Percentiles rank a stretch among this genome's conserved stretches.
These are phyloP conservation scores for Gracilaria caudata DNA, from an alignment of 23 red algal genomes.

Conservation along the genomic window DNA sequence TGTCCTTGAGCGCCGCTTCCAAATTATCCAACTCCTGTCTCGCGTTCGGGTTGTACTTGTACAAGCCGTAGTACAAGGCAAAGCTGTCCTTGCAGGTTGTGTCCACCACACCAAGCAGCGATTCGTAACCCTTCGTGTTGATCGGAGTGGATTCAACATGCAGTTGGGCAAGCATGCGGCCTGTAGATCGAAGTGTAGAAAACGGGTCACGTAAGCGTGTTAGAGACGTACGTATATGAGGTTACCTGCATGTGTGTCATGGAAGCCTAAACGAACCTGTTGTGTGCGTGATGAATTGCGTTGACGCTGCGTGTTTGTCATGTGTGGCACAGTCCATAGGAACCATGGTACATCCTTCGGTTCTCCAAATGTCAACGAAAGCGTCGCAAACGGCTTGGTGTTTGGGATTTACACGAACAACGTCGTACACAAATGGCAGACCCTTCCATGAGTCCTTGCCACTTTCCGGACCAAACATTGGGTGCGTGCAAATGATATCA, in stretches of 20 bases:
- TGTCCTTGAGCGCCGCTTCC: slow-evolving; percentile 62
- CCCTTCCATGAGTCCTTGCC: slow-evolving; percentile 79
- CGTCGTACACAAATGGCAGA: slow-evolving; percentile 97
- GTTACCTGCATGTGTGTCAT: not conserved
- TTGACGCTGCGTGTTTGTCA: slow-evolving; percentile 91
- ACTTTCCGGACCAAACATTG: slow-evolving; percentile 99
- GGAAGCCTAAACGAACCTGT: slow-evolving; percentile 38
- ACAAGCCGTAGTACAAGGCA: slow-evolving; percentile 96
- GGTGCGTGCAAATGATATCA: slow-evolving; percentile 96
- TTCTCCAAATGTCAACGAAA: slow-evolving; percentile 86
- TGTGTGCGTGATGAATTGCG: slow-evolving; percentile 95
- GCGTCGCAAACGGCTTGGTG: slow-evolving; percentile 51
- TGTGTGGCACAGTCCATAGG: slow-evolving; percentile 81
- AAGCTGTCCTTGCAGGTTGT: slow-evolving; percentile 95
- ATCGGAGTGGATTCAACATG: slow-evolving; percentile 87
- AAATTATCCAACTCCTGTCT: slow-evolving; percentile 81
- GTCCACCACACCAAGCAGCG: slow-evolving; percentile 90
- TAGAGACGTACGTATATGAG: not conserved
- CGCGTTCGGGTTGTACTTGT: slow-evolving; percentile 91
- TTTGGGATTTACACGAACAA: slow-evolving; percentile 64
- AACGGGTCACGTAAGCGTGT: not conserved
- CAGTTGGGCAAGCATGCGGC: slow-evolving; percentile 86
- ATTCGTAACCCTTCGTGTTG: slow-evolving; percentile 95
- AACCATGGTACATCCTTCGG: slow-evolving; percentile 89
- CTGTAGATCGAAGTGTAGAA: slow-evolving; percentile 18